Base-by-base conservation (phyloP, 108 stramenopile genomes). In the Stephanodiscus minutulus region DNA sequence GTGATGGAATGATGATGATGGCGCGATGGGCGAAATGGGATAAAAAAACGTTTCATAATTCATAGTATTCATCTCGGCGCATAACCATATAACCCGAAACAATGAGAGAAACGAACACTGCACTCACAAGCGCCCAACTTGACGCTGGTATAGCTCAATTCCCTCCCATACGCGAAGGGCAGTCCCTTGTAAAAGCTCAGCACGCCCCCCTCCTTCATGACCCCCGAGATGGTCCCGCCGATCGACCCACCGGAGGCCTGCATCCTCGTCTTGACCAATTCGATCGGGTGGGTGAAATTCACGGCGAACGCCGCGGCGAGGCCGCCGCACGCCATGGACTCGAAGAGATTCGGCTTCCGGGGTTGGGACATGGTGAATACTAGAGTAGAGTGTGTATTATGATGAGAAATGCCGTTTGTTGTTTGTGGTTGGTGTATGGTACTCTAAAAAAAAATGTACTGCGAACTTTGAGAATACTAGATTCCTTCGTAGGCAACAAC, bases 191-290 rank as follows among this genome's bases (percentile, higher is more conserved):
- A 96, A 68, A 97, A 94, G 20, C 92, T 81, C 4, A 68, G 54
- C 1, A 94, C 68, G 13, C 97, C 97, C 68, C 90, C 95, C 28
- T 91, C 73, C 33, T 75, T 70, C 72, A 77, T 73, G 27, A 81
- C 78, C 25, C 61, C 63, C 22, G 73, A 54, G 58, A 76, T 72
- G 20, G 84, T 84, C 2, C 66, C 64, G 21, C 74, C 82, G 47
- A 93, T 62, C 31, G 76, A 72, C 15, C 68, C 74, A 21, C 94
- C 91, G 18, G 79, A 77, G 15, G 94, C 93, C 80, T 97, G 97
- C 91, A 97, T 93, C 25, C 97, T 82, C 39, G 95, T 96, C 78
- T 97, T 97, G 70, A 97, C 95, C 10, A 86, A 74, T 65, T 97
- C 94, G 69, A 87, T 86, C 18, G 86, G 88, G 67, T 91, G 88